phyloP scores from a whole-genome alignment of 129 eudicot species.

The Chrysanthemum makinoi region DNA sequence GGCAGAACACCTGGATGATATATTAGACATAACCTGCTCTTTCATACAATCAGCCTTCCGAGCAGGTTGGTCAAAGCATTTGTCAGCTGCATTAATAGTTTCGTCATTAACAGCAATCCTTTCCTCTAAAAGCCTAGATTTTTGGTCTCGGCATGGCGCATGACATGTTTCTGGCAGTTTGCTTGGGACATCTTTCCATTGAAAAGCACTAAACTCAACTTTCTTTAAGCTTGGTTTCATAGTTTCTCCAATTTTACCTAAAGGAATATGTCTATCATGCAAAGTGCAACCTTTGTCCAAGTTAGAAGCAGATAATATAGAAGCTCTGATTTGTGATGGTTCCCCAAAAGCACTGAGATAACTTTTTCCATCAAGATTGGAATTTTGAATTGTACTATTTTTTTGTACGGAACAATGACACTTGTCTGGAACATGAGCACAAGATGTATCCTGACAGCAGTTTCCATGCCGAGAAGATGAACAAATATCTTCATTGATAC shows the following conservation, averaged over 20 bases:
- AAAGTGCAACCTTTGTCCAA: conserved; percentile 26
- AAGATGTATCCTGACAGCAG: conserved; percentile 41
- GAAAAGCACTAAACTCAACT: conserved; percentile 37
- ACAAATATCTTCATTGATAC: conserved; percentile 28
- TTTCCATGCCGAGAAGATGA: conserved; percentile 27
- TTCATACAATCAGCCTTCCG: conserved; percentile 39
- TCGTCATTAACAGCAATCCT: conserved; percentile 27
- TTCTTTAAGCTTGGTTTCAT: conserved; percentile 29
- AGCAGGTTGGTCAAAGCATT: conserved; percentile 32
- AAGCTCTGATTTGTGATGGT: conserved; percentile 24
- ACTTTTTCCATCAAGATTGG: conserved; percentile 24
- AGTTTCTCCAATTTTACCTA: conserved; percentile 26
- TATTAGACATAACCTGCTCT: conserved; percentile 53
- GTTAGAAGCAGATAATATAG: conserved; percentile 29
- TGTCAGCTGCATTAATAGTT: conserved; percentile 33
- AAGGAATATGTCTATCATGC: conserved; percentile 23
- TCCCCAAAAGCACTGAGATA: conserved; percentile 27
- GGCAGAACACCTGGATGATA: conserved; percentile 67
- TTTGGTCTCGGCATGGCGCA: conserved; percentile 31
- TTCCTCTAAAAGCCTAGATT: conserved; percentile 18
- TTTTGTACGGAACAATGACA: conserved; percentile 35
- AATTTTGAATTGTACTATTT: conserved; percentile 18
- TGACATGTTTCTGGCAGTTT: conserved; percentile 30
- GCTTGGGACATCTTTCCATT: conserved; percentile 70
- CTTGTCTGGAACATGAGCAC: conserved; percentile 30